These are phyloP conservation scores for Mycena metata DNA, from an alignment of 768 basidiomycete genomes.

Conservation along the genomic window DNA sequence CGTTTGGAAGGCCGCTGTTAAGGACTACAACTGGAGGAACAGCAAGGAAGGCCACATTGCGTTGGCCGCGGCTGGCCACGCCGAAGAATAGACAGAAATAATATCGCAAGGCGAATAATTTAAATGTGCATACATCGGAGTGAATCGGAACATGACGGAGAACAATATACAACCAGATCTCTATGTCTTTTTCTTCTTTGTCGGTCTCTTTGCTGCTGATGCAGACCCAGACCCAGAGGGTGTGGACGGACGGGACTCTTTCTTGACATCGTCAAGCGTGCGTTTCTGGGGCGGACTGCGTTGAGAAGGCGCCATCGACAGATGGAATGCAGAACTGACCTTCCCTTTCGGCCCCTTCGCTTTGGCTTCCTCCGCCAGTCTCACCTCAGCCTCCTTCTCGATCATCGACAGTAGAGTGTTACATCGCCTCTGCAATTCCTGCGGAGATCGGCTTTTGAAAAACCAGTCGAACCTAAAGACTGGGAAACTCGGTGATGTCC, in stretches of 20 bases:
- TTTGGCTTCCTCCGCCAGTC: constrained; percentile 77
- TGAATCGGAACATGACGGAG: neutral
- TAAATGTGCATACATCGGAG: constrained; percentile 26
- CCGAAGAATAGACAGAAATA: constrained; percentile 49
- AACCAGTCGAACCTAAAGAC: constrained; percentile 99
- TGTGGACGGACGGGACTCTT: constrained; percentile 74
- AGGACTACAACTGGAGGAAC: constrained; percentile 76
- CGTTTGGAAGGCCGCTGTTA: constrained; percentile 71
- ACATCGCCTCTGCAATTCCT: constrained; percentile 90
- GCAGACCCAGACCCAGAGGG: constrained; percentile 62
- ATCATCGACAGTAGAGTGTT: constrained; percentile 91
- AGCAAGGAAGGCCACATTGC: constrained; percentile 88
- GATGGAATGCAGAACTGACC: constrained; percentile 53
- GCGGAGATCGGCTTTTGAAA: constrained; percentile 92
- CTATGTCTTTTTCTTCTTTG: constrained; percentile 80
- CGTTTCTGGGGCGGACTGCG: constrained; percentile 67
- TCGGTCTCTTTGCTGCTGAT: constrained; percentile 67
- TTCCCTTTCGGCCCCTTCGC: constrained; percentile 74
- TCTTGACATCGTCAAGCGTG: constrained; percentile 75
- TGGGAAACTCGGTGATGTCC: constrained; percentile 96
- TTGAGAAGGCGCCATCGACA: constrained; percentile 9
- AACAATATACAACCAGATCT: constrained; percentile 1
- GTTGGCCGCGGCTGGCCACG: constrained; percentile 40
- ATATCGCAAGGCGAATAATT: constrained; percentile 17
- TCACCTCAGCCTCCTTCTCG: constrained; percentile 88